A percentile compares a stretch with the other conserved stretches of the same genome.
phyloP scores from a whole-genome alignment of 805 yeast genomes.

The Candida anglica region DNA sequence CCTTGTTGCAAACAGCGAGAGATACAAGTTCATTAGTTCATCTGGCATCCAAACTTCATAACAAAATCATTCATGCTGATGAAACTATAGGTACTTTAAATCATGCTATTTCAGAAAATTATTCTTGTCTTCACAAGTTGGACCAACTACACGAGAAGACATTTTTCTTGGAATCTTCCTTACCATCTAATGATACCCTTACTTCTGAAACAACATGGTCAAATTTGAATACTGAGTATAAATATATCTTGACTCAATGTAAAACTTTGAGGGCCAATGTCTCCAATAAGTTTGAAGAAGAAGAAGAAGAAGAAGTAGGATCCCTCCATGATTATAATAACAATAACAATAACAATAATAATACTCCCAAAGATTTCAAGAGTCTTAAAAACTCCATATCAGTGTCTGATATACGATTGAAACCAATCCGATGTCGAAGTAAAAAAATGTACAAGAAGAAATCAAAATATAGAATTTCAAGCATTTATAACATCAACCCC shows the following conservation, averaged over 20 bases:
- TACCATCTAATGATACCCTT: constrained; percentile 24
- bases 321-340: too few species aligned
- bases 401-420: constrained; percentile 32
- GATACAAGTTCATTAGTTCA: constrained; percentile 21
- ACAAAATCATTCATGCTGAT: constrained; percentile 22
- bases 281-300: not conserved
- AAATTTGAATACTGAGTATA: constrained; percentile 25
- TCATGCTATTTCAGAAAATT: constrained; percentile 19
- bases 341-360: too few species aligned
- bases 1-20: constrained; percentile 15
- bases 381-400: constrained; percentile 19
- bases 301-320: too few species aligned
- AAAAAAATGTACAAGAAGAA: constrained; percentile 35
- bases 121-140: constrained; percentile 18
- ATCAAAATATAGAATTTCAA: constrained; percentile 36
- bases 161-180: constrained; percentile 28
- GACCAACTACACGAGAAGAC: constrained; percentile 28
- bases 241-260: constrained; percentile 10
- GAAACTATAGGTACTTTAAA: constrained; percentile 23
- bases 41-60: constrained; percentile 15
- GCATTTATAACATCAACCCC: constrained; percentile 35
- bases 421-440: constrained; percentile 35
- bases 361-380: not conserved
- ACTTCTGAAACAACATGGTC: constrained; percentile 29
- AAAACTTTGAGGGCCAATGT: too few species aligned